Conservation (phyloP, 2,329 filamentous ascomycete species). For the Fusarium brachygibbosum region DNA sequence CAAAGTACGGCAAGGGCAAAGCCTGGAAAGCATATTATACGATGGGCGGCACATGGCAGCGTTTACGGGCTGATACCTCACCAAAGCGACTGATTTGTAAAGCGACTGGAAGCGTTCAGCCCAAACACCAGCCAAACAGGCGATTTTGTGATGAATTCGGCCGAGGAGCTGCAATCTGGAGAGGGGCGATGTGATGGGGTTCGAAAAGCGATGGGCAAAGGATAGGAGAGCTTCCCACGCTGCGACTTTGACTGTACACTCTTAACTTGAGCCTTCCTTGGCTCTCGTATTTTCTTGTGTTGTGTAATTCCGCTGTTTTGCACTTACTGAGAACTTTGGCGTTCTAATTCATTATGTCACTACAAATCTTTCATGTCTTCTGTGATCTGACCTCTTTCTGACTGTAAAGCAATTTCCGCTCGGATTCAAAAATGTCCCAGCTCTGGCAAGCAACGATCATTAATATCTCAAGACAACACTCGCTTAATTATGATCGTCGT, state of each 20-base stretch:
- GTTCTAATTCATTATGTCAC: slow-evolving; percentile 33
- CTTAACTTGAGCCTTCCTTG: slow-evolving; percentile 37
- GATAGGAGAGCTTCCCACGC: slow-evolving; percentile 26
- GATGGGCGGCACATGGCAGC: slow-evolving; percentile 17
- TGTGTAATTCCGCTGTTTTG: slow-evolving; percentile 35
- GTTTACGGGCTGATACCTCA: slow-evolving; percentile 19
- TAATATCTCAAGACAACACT: neutral
- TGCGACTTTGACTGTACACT: slow-evolving; percentile 47
- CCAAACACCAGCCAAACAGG: neutral
- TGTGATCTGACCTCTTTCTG: neutral
- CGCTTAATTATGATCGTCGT: slow-evolving; percentile 3
- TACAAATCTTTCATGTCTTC: slow-evolving; percentile 3
- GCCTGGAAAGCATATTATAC: slow-evolving; percentile 38
- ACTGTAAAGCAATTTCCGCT: neutral
- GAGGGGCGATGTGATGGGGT: slow-evolving; percentile 18
- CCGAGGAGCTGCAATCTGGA: slow-evolving; percentile 1
- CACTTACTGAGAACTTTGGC: slow-evolving; percentile 43
- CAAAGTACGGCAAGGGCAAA: slow-evolving; percentile 21
- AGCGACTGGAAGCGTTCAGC: neutral
- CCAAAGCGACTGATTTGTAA: slow-evolving; percentile 1
- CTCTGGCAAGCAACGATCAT: neutral
- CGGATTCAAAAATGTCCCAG: neutral
- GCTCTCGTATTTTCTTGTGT: slow-evolving; percentile 45
- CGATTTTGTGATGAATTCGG: slow-evolving; percentile 1
- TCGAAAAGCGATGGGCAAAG: slow-evolving; percentile 32